Conservation (phyloP, 768 basidiomycete species). For the Lentinula raphanica region DNA sequence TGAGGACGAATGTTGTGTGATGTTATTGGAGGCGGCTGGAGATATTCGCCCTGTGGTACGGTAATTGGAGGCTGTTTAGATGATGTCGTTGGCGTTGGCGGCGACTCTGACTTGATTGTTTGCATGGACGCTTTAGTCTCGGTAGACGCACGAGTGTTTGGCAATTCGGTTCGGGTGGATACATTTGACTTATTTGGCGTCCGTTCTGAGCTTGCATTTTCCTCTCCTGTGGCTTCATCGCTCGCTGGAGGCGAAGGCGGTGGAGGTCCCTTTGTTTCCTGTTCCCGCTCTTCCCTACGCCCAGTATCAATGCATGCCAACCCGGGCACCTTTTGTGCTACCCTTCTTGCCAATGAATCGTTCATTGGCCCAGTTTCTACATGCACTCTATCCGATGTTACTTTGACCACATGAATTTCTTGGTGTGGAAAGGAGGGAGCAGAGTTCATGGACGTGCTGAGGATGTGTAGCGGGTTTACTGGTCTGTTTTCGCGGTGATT, state of each 20-base stretch:
- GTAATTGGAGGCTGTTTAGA: conserved; percentile 15
- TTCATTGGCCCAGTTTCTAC: conserved; percentile 33
- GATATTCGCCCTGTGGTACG: conserved; percentile 30
- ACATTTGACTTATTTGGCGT: conserved; percentile 14
- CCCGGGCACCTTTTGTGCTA: conserved; percentile 28
- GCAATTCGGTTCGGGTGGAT: conserved; percentile 9
- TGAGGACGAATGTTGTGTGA: conserved; percentile 29
- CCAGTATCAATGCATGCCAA: conserved; percentile 19
- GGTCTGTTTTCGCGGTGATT: conserved; percentile 11
- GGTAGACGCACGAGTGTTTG: conserved; percentile 1
- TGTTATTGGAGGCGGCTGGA: conserved; percentile 42
- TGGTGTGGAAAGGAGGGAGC: conserved; percentile 22
- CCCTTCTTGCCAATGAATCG: conserved; percentile 28
- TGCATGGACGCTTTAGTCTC: conserved; percentile 3
- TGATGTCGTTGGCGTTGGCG: conserved; percentile 15
- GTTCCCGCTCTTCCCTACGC: conserved; percentile 9
- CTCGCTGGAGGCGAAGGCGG: conserved; percentile 40
- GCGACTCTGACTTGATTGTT: neutral
- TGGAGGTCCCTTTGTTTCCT: conserved; percentile 42
- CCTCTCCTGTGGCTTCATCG: conserved; percentile 10
- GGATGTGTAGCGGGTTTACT: conserved; percentile 29
- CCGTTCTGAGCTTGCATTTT: conserved; percentile 17
- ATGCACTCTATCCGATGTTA: conserved; percentile 43
- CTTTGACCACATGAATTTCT: conserved; percentile 51
- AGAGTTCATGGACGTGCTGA: conserved; percentile 16